Evolutionary conservation across 441 rosid genomes (phyloP).

Genomic region (Euphorbia celastroides): DNA sequence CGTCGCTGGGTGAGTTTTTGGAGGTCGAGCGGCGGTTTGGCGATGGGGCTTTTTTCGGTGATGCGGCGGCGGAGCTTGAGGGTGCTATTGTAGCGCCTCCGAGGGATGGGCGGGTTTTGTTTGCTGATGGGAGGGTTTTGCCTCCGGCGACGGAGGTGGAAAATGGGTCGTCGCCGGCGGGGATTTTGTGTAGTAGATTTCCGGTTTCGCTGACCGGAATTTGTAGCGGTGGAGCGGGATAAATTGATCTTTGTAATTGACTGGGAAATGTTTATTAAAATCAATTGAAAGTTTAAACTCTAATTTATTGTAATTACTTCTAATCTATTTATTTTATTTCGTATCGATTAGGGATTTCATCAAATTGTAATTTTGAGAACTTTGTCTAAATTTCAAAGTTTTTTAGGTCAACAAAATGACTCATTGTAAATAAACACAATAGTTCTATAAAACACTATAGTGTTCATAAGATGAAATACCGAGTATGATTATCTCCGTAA

Average conservation of each 20-base stretch:
- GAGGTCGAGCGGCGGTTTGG: conserved; percentile 84
- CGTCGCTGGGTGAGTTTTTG: conserved; percentile 76
- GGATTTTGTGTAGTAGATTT: conserved; percentile 53
- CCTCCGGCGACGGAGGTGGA: conserved; percentile 45
- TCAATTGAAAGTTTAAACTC: not conserved
- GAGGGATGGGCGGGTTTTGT: conserved; percentile 36
- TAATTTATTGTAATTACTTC: not conserved
- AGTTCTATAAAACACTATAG: too few species aligned
- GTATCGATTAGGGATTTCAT: not conserved
- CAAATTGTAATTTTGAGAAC: not conserved
- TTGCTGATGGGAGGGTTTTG: conserved; percentile 73
- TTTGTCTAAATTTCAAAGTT: not conserved
- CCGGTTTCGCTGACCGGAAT: conserved; percentile 67
- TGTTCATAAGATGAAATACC: too few species aligned
- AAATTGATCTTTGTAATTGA: not conserved
- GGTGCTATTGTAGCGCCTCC: conserved; percentile 31
- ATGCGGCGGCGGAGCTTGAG: conserved; percentile 48
- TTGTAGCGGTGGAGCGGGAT: conserved; percentile 61
- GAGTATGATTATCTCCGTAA: too few species aligned
- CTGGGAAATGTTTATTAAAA: not conserved
- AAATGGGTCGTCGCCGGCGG: conserved; percentile 27
- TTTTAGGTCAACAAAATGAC: too few species aligned
- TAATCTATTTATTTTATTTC: not conserved
- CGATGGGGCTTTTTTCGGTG: conserved; percentile 44
- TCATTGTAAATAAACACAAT: too few species aligned